These are phyloP conservation scores for Termitomyces sp. DNA, from an alignment of 768 basidiomycete species.

Conservation along the genomic window DNA sequence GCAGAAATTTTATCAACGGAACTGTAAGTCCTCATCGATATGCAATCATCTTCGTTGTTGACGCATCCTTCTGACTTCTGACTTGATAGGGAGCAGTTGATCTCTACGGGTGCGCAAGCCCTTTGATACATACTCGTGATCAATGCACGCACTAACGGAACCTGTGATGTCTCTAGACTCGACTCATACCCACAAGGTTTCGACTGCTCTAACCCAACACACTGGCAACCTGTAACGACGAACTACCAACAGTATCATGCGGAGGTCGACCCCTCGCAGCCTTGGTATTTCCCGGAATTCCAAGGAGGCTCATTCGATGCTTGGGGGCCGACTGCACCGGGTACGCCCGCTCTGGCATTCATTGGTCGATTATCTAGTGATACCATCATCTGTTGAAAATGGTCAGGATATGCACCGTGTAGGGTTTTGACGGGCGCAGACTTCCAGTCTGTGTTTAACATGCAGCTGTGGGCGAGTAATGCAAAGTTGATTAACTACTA, in stretches of 20 bases:
- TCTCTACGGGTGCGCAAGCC: slow-evolving; percentile 53
- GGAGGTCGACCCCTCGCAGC: slow-evolving; percentile 43
- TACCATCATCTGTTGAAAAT: neutral
- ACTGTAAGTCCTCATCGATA: slow-evolving; percentile 34
- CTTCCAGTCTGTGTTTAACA: slow-evolving; percentile 77
- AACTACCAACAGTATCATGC: slow-evolving; percentile 64
- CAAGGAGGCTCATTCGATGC: slow-evolving; percentile 79
- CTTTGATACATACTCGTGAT: neutral
- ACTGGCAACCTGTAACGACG: slow-evolving; percentile 59
- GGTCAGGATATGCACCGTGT: slow-evolving; percentile 59
- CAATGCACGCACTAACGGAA: neutral
- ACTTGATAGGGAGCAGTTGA: slow-evolving; percentile 61
- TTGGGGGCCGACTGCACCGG: slow-evolving; percentile 72
- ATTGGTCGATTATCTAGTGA: neutral
- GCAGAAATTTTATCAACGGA: slow-evolving; percentile 62
- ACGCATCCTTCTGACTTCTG: neutral
- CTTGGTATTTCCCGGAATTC: slow-evolving; percentile 70
- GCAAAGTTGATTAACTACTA: slow-evolving; percentile 81
- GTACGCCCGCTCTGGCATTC: slow-evolving; percentile 19
- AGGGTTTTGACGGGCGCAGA: slow-evolving; percentile 61
- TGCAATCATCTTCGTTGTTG: neutral
- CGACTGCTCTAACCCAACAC: slow-evolving; percentile 69
- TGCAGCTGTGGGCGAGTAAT: slow-evolving; percentile 74
- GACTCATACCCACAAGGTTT: slow-evolving; percentile 77
- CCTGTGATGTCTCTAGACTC: slow-evolving; percentile 25